These are phyloP conservation scores for Aspergillus nanangensis DNA, from an alignment of 495 filamentous ascomycete genomes.

Conservation along the genomic window DNA sequence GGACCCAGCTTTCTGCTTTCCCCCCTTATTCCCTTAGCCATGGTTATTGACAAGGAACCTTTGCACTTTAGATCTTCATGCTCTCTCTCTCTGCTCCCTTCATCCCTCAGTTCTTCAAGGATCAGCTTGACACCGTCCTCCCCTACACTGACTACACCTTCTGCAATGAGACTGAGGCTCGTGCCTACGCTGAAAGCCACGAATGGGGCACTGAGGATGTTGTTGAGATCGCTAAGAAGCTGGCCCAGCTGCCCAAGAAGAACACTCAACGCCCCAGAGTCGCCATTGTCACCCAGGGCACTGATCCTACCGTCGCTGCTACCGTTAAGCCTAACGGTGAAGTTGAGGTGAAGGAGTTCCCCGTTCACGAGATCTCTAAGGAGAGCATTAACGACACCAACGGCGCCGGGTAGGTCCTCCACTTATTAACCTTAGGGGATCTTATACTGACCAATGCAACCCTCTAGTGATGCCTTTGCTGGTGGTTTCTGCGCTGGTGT, in stretches of 20 bases:
- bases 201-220: slow-evolving; percentile 67
- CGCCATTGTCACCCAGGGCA: slow-evolving; percentile 92
- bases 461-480: slow-evolving; percentile 80
- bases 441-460: background rate
- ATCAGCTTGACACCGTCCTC: slow-evolving; percentile 75
- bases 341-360: slow-evolving; percentile 66
- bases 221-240: slow-evolving; percentile 77
- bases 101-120: slow-evolving; percentile 97
- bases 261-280: slow-evolving; percentile 74
- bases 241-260: slow-evolving; percentile 86
- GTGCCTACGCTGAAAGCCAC: slow-evolving; percentile 78
- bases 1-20: no score
- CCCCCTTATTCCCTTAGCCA: no score
- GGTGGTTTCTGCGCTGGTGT: slow-evolving; percentile 89
- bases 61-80: slow-evolving; percentile 68
- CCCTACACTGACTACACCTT: slow-evolving; percentile 95
- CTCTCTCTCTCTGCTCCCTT: slow-evolving; percentile 91
- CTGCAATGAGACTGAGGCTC: slow-evolving; percentile 94
- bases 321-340: slow-evolving; percentile 54
- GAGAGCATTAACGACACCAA: slow-evolving; percentile 89
- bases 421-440: background rate
- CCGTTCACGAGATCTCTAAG: slow-evolving; percentile 70
- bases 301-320: slow-evolving; percentile 79
- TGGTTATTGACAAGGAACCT: no score
- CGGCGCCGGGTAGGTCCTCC: slow-evolving; percentile 68